Evolutionary conservation across 2,329 filamentous ascomycete species (phyloP).

Genomic region (Helminthosporium solani): DNA sequence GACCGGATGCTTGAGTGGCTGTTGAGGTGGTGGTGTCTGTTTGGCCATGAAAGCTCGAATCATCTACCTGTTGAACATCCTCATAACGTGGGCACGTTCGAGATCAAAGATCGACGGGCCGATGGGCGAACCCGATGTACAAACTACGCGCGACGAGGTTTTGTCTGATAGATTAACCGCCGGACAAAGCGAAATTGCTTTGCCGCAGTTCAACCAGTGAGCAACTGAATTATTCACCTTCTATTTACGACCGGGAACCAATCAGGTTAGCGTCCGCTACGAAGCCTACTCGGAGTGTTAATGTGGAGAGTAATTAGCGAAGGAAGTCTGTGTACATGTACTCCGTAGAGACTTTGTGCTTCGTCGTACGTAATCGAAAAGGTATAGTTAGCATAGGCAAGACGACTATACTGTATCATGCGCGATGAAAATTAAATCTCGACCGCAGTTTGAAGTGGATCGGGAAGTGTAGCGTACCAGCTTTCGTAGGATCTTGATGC

Average conservation of each 20-base stretch:
- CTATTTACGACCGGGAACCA: constrained; percentile 9
- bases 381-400: background rate
- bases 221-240: constrained; percentile 14
- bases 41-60: constrained; percentile 15
- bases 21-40: background rate
- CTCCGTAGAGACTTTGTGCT: background rate
- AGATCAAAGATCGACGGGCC: background rate
- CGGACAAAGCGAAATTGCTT: constrained; percentile 21
- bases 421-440: background rate
- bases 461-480: background rate
- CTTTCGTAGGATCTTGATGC: background rate
- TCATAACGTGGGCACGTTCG: constrained; percentile 1
- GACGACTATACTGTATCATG: background rate
- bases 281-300: background rate
- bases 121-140: background rate
- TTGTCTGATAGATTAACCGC: constrained; percentile 24
- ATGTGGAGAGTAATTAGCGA: background rate
- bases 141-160: constrained; percentile 7
- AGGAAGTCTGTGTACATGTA: no score
- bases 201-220: constrained; percentile 23
- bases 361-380: constrained; percentile 6
- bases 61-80: constrained; percentile 25
- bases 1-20: background rate
- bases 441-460: background rate
- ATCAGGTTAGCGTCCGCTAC: constrained; percentile 5